Percentiles rank a stretch among this genome's conserved stretches.
Evolutionary conservation across 2,329 filamentous ascomycete species (phyloP).

Genomic region (Metarhizium guizhouense): DNA sequence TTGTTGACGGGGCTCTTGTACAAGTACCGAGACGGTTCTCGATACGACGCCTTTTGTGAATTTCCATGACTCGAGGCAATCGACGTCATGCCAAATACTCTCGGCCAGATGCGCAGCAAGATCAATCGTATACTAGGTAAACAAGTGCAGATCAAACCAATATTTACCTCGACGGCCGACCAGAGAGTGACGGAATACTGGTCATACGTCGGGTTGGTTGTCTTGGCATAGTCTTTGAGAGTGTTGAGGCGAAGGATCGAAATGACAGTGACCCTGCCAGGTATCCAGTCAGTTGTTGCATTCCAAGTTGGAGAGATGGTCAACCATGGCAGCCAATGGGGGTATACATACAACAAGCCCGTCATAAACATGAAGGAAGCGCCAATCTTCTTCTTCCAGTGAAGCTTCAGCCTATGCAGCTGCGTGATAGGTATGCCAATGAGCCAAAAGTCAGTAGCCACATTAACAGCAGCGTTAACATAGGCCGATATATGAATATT

Average conservation of each 20-base stretch:
- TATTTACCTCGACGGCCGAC: constrained; percentile 23
- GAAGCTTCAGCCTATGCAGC: constrained; percentile 24
- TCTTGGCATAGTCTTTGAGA: constrained; percentile 16
- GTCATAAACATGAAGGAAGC: constrained; percentile 33
- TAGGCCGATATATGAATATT: constrained; percentile 34
- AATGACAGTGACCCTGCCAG: constrained; percentile 18
- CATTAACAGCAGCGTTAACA: constrained; percentile 36
- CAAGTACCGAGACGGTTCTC: not conserved
- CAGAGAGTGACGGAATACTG: constrained; percentile 17
- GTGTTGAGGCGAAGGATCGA: constrained; percentile 22
- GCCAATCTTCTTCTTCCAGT: constrained; percentile 30
- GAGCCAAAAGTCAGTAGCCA: constrained; percentile 36
- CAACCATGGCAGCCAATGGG: not conserved
- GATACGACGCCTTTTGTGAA: not conserved
- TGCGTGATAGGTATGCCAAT: constrained; percentile 33
- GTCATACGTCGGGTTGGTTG: constrained; percentile 18
- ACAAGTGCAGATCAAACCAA: constrained; percentile 24
- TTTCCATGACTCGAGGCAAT: not conserved
- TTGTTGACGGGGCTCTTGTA: not conserved
- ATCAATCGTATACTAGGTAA: constrained; percentile 20
- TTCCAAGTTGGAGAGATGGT: not conserved
- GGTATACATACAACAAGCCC: constrained; percentile 21
- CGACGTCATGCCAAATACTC: constrained; percentile 6
- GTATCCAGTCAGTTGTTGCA: not conserved
- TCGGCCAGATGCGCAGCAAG: constrained; percentile 22